Conservation (phyloP, 2,329 filamentous ascomycete genomes). For the Aspergillus ruber region DNA sequence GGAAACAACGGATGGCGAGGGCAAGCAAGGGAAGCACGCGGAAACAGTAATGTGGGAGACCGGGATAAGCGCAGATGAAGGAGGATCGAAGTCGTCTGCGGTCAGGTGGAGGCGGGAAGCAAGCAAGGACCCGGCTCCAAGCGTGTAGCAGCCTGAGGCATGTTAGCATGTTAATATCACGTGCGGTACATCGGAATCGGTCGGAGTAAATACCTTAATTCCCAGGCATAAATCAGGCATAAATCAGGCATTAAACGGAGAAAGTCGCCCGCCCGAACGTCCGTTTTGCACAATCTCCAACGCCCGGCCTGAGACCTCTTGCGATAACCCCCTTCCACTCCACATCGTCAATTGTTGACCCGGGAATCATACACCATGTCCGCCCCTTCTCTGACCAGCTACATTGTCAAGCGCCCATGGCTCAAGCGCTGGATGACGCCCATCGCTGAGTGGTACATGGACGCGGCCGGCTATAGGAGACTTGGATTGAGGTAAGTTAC, state of each 20-base stretch:
- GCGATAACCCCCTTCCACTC: conserved; percentile 19
- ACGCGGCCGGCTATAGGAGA: conserved; percentile 86
- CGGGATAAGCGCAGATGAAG: neutral
- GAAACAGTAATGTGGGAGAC: neutral
- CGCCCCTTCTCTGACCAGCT: conserved; percentile 65
- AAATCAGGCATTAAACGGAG: conserved; percentile 12
- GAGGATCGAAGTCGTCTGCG: conserved; percentile 12
- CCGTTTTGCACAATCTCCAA: conserved; percentile 37
- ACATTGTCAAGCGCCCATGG: conserved; percentile 79
- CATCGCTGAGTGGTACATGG: conserved; percentile 79
- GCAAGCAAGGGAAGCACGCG: neutral
- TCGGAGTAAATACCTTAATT: conserved; percentile 7
- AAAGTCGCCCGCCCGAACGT: conserved; percentile 26
- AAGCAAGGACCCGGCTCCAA: neutral
- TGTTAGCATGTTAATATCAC: neutral
- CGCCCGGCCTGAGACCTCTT: conserved; percentile 26
- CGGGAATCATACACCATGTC: conserved; percentile 52
- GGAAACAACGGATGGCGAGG: neutral
- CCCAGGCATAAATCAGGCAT: conserved; percentile 13
- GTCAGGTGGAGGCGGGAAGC: conserved; percentile 14
- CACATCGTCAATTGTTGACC: conserved; percentile 24
- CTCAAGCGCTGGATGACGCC: conserved; percentile 72
- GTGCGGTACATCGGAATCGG: neutral
- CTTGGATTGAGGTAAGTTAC: conserved; percentile 73
- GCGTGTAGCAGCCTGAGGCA: conserved; percentile 12